These are phyloP conservation scores for Hypoxylon lenormandii DNA, from an alignment of 495 filamentous ascomycete genomes.

Conservation along the genomic window DNA sequence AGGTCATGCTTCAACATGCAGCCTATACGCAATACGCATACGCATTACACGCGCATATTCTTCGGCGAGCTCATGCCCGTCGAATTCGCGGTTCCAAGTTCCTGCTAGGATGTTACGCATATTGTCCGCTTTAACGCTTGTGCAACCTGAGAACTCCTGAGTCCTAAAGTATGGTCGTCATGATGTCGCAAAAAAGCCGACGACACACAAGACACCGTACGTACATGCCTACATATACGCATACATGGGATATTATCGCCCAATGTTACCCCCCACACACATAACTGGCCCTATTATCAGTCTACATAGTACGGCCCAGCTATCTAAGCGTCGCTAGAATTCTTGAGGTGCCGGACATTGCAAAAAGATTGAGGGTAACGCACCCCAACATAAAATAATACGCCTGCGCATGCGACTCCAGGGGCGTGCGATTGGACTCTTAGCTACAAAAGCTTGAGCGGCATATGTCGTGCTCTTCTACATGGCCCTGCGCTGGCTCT, in stretches of 20 bases:
- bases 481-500: constrained; percentile 14
- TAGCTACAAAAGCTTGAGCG: constrained; percentile 19
- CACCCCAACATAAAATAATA: constrained; percentile 31
- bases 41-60: constrained; percentile 21
- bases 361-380: constrained; percentile 16
- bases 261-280: constrained; percentile 38
- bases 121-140: constrained; percentile 15
- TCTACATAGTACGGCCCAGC: not conserved
- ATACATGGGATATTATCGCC: constrained; percentile 23
- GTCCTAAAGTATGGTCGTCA: constrained; percentile 16
- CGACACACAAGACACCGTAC: constrained; percentile 9
- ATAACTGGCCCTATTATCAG: constrained; percentile 5
- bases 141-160: constrained; percentile 18
- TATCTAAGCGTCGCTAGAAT: constrained; percentile 12
- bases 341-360: constrained; percentile 22
- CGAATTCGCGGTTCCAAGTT: constrained; percentile 14
- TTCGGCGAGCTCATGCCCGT: constrained; percentile 17
- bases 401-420: constrained; percentile 31
- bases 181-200: constrained; percentile 27
- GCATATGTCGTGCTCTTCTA: constrained; percentile 42
- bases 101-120: constrained; percentile 23
- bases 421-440: constrained; percentile 30
- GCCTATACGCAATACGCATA: constrained; percentile 1
- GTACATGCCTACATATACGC: constrained; percentile 6
- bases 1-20: constrained; percentile 36